Evolutionary conservation across 169 alveolate genomes (phyloP).

Genomic region (Perkinsus marinus): DNA sequence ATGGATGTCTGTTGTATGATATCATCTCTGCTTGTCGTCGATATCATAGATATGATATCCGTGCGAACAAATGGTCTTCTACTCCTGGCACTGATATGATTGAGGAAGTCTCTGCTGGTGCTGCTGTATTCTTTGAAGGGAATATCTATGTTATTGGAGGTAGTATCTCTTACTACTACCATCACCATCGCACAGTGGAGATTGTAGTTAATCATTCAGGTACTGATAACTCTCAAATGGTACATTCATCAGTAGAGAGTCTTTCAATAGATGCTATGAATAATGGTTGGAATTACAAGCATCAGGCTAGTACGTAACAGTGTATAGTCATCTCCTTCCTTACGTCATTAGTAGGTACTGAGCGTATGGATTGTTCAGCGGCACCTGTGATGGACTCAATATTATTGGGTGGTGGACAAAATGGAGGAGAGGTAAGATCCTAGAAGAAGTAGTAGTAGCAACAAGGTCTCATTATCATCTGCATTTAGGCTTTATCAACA

Average conservation of each 20-base stretch:
- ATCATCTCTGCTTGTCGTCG: too few relatives aligned
- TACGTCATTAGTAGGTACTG: not conserved
- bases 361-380: not conserved
- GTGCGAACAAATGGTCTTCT: slow-evolving; percentile 62
- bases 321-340: not conserved
- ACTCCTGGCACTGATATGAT: slow-evolving; percentile 41
- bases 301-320: not conserved
- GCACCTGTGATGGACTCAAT: not conserved
- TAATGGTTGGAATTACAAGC: not conserved
- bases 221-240: slow-evolving; percentile 42
- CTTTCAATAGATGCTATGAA: not conserved
- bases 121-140: slow-evolving; percentile 46
- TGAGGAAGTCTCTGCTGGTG: slow-evolving; percentile 67
- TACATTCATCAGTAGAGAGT: slow-evolving; percentile 47
- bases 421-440: not conserved
- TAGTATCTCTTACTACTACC: not conserved
- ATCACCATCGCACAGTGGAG: not conserved
- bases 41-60: slow-evolving; percentile 36
- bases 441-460: not conserved
- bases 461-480: not conserved
- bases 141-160: slow-evolving; percentile 63
- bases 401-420: not conserved
- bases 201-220: not conserved
- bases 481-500: not conserved
- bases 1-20: not conserved